Evolutionary conservation across 306 rosid species (phyloP), one percentile per base, ranked within the genome.

Genomic region (Abrus precatorius): DNA sequence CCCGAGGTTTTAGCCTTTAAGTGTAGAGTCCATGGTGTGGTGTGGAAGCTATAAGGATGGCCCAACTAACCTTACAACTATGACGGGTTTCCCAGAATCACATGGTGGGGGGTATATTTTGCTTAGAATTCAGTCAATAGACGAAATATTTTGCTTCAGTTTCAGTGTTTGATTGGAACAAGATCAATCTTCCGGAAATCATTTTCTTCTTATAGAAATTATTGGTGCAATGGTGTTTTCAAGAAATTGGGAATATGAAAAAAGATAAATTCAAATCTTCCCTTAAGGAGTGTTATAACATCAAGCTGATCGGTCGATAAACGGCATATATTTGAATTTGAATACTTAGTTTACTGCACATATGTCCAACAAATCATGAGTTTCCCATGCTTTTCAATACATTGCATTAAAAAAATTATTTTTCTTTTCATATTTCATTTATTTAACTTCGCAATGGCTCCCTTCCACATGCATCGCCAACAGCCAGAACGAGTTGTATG

Each of bases 91-190:
- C 77, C 59, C 45, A 68, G 67, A 77, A 83, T 62, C 86, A 87
- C 93, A 27, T 87, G 90, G 89, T 49, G 80, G 74, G 69, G 74
- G 52, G 77, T 70, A 53, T 64, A 45, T 9, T 56, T 75, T 30
- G 69, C 75, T 78, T 45, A 8, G 1, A 33, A 14, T 32, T 2
- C 7, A 9, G 74, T 69, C 50, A 6, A 43, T 61, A 74, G 43
- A 57, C 9, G 27, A 82, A 75, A 32, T 72, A n/a, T 55, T 43
- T 84, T 86, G 74, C 88, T 75, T 79, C 85, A n/a, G 1, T 70
- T 76, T 54, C 50, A 49, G 32, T 74, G 20, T 20, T 20, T 20
- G 20, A 20, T 20, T 20, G 20, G 20, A 20, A 20, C 20, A 20
- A 20, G 20, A 20, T 36, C 40, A 36, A 36, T 36, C 1, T 36